These are phyloP conservation scores for Myrica gale DNA, from an alignment of 306 rosid species.

Conservation along the genomic window DNA sequence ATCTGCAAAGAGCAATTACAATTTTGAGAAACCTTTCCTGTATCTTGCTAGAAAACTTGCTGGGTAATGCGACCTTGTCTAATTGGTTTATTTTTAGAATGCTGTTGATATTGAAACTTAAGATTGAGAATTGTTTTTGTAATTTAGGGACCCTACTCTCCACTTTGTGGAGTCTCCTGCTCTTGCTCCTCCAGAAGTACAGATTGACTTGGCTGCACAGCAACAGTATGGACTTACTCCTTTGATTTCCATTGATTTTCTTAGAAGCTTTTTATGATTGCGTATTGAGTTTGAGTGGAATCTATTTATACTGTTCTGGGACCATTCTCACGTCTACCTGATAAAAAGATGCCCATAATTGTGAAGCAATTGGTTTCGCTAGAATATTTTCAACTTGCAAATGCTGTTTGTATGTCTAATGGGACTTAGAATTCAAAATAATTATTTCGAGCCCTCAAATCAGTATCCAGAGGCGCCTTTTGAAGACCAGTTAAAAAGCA, in stretches of 20 bases:
- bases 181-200: constrained; percentile 78
- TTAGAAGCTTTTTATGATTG: no score
- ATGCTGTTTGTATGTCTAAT: not conserved
- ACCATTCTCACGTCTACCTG: not conserved
- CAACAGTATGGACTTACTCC: constrained; percentile 37
- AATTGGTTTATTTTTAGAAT: not conserved
- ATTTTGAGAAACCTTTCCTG: constrained; percentile 76
- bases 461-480: not conserved
- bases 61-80: constrained; percentile 40
- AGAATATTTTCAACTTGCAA: not conserved
- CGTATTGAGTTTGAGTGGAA: not conserved
- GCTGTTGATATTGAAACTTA: not conserved
- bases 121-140: constrained; percentile 4
- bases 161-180: constrained; percentile 84
- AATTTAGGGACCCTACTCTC: constrained; percentile 51
- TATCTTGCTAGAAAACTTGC: constrained; percentile 77
- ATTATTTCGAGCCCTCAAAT: not conserved
- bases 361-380: not conserved
- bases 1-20: constrained; percentile 82
- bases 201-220: constrained; percentile 54
- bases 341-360: not conserved
- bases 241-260: not conserved
- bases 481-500: constrained; percentile 1
- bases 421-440: not conserved
- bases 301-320: not conserved